These are phyloP conservation scores for Haberlea rhodopensis DNA, from an alignment of 257 asterid genomes.

Conservation along the genomic window DNA sequence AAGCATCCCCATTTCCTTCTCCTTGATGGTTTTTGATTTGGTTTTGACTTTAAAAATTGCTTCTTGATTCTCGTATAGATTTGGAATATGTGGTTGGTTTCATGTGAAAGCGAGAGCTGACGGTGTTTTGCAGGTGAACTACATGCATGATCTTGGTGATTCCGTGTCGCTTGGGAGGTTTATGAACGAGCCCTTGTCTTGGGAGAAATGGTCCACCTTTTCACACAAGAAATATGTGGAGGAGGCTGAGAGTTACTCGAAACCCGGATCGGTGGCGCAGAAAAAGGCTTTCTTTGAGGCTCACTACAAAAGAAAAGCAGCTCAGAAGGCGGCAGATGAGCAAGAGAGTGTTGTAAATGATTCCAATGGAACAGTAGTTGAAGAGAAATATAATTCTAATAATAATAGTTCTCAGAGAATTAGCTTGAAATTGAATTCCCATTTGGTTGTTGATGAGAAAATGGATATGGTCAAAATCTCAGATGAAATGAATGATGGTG, in stretches of 20 bases:
- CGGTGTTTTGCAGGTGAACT: slow-evolving; percentile 60
- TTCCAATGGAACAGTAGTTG: slow-evolving; percentile 11
- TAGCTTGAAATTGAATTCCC: slow-evolving; percentile 21
- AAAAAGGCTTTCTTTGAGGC: slow-evolving; percentile 98
- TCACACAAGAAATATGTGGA: slow-evolving; percentile 81
- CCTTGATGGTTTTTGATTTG: background rate
- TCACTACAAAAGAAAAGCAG: slow-evolving; percentile 88
- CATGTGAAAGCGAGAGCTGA: slow-evolving; percentile 3
- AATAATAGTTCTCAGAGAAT: slow-evolving; percentile 17
- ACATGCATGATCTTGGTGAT: slow-evolving; percentile 69
- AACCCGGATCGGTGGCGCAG: slow-evolving; percentile 90
- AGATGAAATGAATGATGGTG: slow-evolving; percentile 14
- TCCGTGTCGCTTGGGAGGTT: slow-evolving; percentile 86
- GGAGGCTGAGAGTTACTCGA: slow-evolving; percentile 82
- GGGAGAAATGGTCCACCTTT: slow-evolving; percentile 97
- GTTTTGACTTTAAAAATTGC: background rate
- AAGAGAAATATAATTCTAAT: background rate
- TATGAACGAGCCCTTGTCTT: slow-evolving; percentile 62
- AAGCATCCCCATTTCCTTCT: background rate
- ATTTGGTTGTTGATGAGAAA: slow-evolving; percentile 22
- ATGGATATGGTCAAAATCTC: slow-evolving; percentile 20
- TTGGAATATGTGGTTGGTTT: background rate
- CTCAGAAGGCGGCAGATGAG: slow-evolving; percentile 76
- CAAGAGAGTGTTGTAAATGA: slow-evolving; percentile 39
- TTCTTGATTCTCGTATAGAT: background rate